Base-by-base conservation (phyloP, 2,329 filamentous ascomycete species). In the Colletotrichum echinochloae region DNA sequence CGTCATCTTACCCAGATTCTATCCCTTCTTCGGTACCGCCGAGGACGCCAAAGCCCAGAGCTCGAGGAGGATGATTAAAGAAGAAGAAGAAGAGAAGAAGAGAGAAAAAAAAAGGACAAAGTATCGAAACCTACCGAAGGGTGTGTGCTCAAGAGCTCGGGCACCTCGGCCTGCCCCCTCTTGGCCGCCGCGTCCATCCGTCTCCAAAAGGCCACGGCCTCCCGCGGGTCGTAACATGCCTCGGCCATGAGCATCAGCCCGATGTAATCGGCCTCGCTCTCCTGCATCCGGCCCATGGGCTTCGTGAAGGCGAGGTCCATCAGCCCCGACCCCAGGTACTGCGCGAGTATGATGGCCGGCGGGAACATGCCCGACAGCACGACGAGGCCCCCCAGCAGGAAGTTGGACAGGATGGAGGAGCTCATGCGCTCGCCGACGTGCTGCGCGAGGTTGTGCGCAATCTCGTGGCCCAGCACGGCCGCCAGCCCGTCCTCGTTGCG, bases 171-270 rank as follows among this genome's bases (percentile, higher is more conserved):
- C 33, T 82, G 80, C 2, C 74, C 76, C 18, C 67, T 65, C 33
- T 83, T 74, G 57, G 82, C 83, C 3, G 81, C 77, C 48, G 78
- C 77, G 72, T 92, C 89, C 90, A 94, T 93, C 60, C 90, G 81
- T 77, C 85, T 79, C 91, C 90, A 94, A 70, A 95, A 88, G 0
- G 83, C 83, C 52, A 91, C 83, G 0, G 92, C 92, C 71, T 89
- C 88, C 16, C 85, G 81, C 1, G 93, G 93, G 72, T 94, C 86
- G 77, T 92, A 95, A 81, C 93, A 95, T 33, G 90, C 91, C 81
- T 93, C 89, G 0, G 92, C 89, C 91, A 95, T 95, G 86, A 95
- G 92, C 86, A 95, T 89, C 41, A 95, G 80, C 0, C 93, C 93
- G 57, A 95, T 94, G 75, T 92, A 93, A 76, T 95, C 93, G 0